Conservation (phyloP, 192 early-diverging fungal species). For the Umbelopsis sp. region DNA sequence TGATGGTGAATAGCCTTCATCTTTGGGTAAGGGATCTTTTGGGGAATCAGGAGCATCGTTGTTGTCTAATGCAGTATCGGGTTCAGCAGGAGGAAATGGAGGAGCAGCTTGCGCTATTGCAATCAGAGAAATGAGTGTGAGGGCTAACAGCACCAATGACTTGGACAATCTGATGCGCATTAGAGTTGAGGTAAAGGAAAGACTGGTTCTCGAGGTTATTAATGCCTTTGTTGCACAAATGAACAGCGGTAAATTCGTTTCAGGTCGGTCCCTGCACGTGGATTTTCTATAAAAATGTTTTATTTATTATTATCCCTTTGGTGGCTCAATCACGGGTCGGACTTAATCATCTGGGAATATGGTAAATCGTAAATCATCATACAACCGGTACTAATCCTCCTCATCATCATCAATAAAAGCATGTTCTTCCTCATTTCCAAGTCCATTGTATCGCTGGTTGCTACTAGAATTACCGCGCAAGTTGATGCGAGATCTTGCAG, state of each 20-base stretch:
- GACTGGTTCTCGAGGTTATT: not conserved
- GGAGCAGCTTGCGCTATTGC: not conserved
- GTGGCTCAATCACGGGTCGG: no score
- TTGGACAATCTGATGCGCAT: not conserved
- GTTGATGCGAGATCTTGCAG: not conserved
- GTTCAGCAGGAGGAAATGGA: not conserved
- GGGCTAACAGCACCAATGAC: not conserved
- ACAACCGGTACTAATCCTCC: not conserved
- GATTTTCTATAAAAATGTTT: not conserved
- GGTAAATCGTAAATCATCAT: not conserved
- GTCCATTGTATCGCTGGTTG: constrained; percentile 3
- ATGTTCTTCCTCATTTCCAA: constrained; percentile 6
- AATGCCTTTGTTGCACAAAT: not conserved
- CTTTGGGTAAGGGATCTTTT: not conserved
- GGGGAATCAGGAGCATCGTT: not conserved
- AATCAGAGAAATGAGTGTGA: not conserved
- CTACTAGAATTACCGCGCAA: no score
- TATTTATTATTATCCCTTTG: no score
- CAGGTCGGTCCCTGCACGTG: not conserved
- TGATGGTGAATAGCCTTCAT: not conserved
- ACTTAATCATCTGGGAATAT: no score
- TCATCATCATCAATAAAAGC: constrained; percentile 10
- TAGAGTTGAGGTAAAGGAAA: not conserved
- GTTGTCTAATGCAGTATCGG: not conserved
- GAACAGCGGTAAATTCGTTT: not conserved